Percentiles rank a stretch among this genome's conserved stretches.
Evolutionary conservation across 2,329 filamentous ascomycete species (phyloP).

Genomic region (Hymenoscyphus salicellus): DNA sequence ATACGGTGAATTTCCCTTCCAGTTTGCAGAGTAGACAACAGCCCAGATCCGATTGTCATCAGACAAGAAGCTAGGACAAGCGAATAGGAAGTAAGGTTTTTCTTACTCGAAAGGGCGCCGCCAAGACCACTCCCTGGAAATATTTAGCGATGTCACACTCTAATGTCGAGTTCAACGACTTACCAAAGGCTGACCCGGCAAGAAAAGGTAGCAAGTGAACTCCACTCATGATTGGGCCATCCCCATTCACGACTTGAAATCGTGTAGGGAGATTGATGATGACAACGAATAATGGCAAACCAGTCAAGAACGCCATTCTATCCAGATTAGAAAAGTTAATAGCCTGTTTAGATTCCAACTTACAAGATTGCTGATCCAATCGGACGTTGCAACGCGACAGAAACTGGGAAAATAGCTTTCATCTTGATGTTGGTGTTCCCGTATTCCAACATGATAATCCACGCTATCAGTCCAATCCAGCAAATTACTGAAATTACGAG

Average conservation of each 20-base stretch:
- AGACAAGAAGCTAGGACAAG: not conserved
- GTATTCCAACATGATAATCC: not conserved
- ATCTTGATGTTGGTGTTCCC: not conserved
- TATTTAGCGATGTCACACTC: no score
- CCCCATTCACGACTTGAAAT: conserved; percentile 8
- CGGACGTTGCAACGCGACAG: not conserved
- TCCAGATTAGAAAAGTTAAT: not conserved
- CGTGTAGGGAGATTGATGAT: conserved; percentile 10
- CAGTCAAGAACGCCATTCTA: conserved; percentile 4
- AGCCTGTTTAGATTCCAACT: not conserved
- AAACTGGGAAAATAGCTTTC: not conserved
- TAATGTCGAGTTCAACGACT: not conserved
- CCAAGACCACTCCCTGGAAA: not conserved
- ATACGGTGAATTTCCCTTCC: not conserved
- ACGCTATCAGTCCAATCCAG: conserved; percentile 1
- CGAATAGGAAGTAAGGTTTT: conserved; percentile 7
- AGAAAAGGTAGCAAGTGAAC: conserved; percentile 7
- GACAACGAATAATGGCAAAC: conserved; percentile 5
- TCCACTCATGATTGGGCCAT: conserved; percentile 3
- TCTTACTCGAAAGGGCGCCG: conserved; percentile 3
- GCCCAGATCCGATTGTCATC: conserved; percentile 7
- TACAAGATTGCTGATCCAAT: conserved; percentile 7
- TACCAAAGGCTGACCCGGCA: conserved; percentile 2
- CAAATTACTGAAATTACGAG: not conserved
- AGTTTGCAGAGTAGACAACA: conserved; percentile 3